These are phyloP conservation scores for Castanea mollissima DNA, from an alignment of 306 rosid genomes.

Conservation along the genomic window DNA sequence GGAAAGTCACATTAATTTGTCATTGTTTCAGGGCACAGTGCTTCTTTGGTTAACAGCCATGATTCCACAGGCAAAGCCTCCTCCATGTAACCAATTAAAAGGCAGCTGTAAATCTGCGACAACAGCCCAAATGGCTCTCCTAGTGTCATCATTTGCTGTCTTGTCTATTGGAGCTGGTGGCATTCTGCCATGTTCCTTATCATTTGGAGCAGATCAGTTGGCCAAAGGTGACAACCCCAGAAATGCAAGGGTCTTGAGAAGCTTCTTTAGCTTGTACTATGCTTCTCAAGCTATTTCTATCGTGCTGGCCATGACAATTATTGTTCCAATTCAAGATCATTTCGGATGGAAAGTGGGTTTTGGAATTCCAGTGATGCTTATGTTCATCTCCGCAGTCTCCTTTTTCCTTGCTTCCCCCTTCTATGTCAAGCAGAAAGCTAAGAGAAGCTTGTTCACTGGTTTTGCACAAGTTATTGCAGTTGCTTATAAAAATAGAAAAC, in stretches of 20 bases:
- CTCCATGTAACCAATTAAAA: conserved; percentile 30
- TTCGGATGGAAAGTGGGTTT: conserved; percentile 70
- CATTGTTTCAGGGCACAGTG: conserved; percentile 45
- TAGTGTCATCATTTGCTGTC: conserved; percentile 33
- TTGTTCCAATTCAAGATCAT: conserved; percentile 57
- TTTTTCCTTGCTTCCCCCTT: conserved; percentile 49
- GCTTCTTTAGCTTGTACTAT: conserved; percentile 58
- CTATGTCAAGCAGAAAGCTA: conserved; percentile 52
- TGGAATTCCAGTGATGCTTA: conserved; percentile 59
- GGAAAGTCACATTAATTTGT: not conserved
- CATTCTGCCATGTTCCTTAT: conserved; percentile 46
- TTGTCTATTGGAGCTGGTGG: conserved; percentile 68
- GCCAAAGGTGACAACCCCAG: conserved; percentile 35
- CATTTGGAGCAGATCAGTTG: conserved; percentile 73
- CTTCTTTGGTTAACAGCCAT: conserved; percentile 63
- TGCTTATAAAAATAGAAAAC: conserved; percentile 47
- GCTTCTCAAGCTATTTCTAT: conserved; percentile 50
- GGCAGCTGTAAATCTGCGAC: conserved; percentile 44
- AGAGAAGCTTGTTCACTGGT: conserved; percentile 49
- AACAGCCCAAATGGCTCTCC: conserved; percentile 39
- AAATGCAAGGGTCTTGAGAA: conserved; percentile 43
- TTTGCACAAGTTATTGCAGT: conserved; percentile 45
- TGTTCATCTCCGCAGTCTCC: conserved; percentile 41
- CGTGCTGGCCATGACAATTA: conserved; percentile 45
- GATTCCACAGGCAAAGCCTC: conserved; percentile 49